Evolutionary conservation across 257 asterid species (phyloP), one percentile per base, ranked within the genome.

Genomic region (Solanum verrucosum): DNA sequence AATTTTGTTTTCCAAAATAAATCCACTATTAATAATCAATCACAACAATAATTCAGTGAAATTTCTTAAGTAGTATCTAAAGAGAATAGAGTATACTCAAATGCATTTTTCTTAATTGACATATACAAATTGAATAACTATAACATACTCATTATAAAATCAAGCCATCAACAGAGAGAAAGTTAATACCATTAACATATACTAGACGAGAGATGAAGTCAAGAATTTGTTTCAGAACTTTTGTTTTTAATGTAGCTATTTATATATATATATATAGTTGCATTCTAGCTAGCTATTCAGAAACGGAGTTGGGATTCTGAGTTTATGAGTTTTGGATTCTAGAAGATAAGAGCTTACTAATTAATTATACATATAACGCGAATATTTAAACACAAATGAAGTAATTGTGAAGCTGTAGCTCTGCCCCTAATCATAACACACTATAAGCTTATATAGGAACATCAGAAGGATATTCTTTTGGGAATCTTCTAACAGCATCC

Each of bases 391-490:
- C 38, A 70, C 77, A 31, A 15, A 14, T 70, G 38, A 16, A 68
- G 6, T 68, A 5, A 27, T 68, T 68, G 74, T 4, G 33, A 65
- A 65, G 72, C 14, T 65, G 72, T 65, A 65, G 16, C 72, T 65
- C 72, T 5, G 33, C 33, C 8, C 33, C 72, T 65, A 4, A 71
- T 71, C 14, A 23, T 44, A 44, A 79, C 85, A 27, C 25, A 40
- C 33, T 78, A 77, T 4, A 42, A 67, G 63, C 35, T 90, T 94
- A 92, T 46, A 94, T 3, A 49, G 99, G 98, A 56, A 96, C 98
- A 92, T 97, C 97, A 70, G 92, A 38, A 18, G 98, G 98, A 90
- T 92, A 97, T 77, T 94, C 99, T 85, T 93, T 93, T 46, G 91
- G 92, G 84, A 92, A 94, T 87, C 86, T 93, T 90, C 87, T 89